Evolutionary conservation across 2,329 filamentous ascomycete genomes (phyloP).

Genomic region (Ilyonectria mors-panacis): DNA sequence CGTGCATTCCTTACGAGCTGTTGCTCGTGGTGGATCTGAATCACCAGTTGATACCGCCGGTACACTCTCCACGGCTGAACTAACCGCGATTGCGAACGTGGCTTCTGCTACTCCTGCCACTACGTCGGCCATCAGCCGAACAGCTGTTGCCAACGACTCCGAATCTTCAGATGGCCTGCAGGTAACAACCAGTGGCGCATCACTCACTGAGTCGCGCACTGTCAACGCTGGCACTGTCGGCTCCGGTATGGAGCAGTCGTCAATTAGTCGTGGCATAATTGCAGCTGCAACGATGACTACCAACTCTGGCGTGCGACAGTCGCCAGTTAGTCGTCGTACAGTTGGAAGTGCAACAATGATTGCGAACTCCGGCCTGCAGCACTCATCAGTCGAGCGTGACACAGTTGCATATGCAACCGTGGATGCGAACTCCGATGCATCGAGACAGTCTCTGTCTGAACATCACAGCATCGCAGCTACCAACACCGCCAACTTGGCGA

Average conservation of each 20-base stretch:
- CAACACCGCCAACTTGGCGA: neutral
- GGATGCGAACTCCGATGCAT: neutral
- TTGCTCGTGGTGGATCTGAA: neutral
- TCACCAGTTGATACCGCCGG: neutral
- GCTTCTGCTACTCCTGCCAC: neutral
- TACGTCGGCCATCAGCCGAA: neutral
- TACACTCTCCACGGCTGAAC: neutral
- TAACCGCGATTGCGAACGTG: neutral
- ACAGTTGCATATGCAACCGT: neutral
- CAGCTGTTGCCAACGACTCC: neutral
- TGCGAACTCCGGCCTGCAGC: neutral
- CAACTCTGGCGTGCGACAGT: neutral
- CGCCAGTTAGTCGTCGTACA: constrained; percentile 15
- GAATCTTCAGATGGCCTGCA: neutral
- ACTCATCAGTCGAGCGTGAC: constrained; percentile 13
- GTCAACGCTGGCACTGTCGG: neutral
- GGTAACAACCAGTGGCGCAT: too few species aligned
- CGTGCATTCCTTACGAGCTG: neutral
- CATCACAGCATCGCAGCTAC: neutral
- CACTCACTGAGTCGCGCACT: neutral
- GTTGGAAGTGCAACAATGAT: neutral
- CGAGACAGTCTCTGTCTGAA: neutral
- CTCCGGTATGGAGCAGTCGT: neutral
- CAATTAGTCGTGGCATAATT: constrained; percentile 13
- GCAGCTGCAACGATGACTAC: constrained; percentile 1